Conservation (phyloP, 2,329 filamentous ascomycete species). For the Microdochium nivale region DNA sequence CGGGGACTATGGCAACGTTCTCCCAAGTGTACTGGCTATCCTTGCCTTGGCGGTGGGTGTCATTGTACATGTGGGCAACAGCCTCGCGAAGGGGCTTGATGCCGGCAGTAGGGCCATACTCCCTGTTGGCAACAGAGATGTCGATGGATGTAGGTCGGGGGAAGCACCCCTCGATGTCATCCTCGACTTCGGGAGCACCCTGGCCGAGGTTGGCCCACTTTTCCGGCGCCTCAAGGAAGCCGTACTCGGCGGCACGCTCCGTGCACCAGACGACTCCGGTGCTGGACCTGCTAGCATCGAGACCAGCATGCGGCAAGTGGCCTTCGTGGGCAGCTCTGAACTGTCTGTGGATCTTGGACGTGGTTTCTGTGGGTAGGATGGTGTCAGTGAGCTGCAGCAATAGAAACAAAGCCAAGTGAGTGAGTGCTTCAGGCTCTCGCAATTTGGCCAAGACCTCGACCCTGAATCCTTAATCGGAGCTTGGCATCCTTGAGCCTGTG, state of each 20-base stretch:
- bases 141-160: constrained; percentile 71
- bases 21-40: constrained; percentile 90
- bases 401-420: neutral
- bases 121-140: constrained; percentile 67
- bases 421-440: neutral
- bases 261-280: constrained; percentile 94
- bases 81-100: constrained; percentile 86
- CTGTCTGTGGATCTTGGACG: constrained; percentile 77
- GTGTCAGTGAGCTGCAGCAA: neutral
- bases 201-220: constrained; percentile 91
- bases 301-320: constrained; percentile 81
- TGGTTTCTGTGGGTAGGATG: constrained; percentile 49
- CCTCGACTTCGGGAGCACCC: constrained; percentile 88
- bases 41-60: constrained; percentile 81
- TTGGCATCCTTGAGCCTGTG: neutral
- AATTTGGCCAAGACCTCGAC: neutral
- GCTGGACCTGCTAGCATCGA: constrained; percentile 78
- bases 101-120: constrained; percentile 90
- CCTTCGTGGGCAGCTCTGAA: constrained; percentile 88
- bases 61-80: constrained; percentile 87
- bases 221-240: constrained; percentile 73
- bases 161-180: constrained; percentile 86
- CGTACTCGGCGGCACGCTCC: constrained; percentile 80
- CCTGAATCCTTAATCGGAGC: neutral
- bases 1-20: constrained; percentile 93